Evolutionary conservation across 768 basidiomycete genomes (phyloP).

Genomic region (Ramaria sp.): DNA sequence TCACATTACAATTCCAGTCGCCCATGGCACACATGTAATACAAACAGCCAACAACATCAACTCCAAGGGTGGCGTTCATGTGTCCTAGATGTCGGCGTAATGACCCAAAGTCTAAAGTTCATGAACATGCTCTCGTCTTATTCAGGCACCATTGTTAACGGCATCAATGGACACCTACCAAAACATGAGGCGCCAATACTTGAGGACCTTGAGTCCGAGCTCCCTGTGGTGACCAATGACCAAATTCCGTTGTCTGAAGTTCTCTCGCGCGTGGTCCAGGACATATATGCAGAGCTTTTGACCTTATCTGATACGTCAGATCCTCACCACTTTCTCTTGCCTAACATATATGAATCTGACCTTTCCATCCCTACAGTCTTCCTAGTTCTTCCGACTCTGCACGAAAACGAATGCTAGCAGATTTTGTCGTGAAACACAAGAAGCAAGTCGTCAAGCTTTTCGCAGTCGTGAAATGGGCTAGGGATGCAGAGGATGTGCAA

Average conservation of each 20-base stretch:
- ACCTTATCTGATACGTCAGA: slow-evolving; percentile 82
- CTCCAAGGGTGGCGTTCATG: neutral
- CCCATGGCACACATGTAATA: neutral
- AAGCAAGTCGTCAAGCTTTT: slow-evolving; percentile 86
- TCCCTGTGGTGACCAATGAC: slow-evolving; percentile 62
- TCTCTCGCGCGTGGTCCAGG: slow-evolving; percentile 65
- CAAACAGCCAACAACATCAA: neutral
- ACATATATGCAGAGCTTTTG: slow-evolving; percentile 72
- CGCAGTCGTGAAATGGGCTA: slow-evolving; percentile 78
- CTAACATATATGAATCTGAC: neutral
- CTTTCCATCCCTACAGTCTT: slow-evolving; percentile 32
- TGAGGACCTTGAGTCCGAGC: slow-evolving; percentile 60
- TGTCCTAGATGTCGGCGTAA: neutral
- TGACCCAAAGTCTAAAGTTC: neutral
- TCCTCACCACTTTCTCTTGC: neutral
- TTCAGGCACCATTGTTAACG: neutral
- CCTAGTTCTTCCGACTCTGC: slow-evolving; percentile 75
- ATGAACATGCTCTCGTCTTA: neutral
- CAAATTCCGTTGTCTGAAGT: slow-evolving; percentile 67
- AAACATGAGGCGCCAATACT: slow-evolving; percentile 18
- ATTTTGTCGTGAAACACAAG: slow-evolving; percentile 86
- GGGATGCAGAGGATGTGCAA: slow-evolving; percentile 75
- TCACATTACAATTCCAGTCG: neutral
- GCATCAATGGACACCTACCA: slow-evolving; percentile 26
- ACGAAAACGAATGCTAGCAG: slow-evolving; percentile 71